These are phyloP conservation scores for Globisporangium solare DNA, from an alignment of 352 stramenopile species.

Conservation along the genomic window DNA sequence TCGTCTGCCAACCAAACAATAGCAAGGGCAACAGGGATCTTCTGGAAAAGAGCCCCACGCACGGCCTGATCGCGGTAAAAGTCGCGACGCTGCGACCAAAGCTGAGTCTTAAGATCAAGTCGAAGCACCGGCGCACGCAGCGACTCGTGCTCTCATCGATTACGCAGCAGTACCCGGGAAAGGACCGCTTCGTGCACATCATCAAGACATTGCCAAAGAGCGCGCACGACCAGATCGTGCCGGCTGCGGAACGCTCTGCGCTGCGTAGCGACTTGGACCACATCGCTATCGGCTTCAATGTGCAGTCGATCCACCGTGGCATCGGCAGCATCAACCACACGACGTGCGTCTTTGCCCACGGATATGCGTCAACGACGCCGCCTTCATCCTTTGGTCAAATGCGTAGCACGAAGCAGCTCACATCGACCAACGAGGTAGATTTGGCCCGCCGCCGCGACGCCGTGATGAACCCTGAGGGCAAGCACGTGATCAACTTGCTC, in stretches of 20 bases:
- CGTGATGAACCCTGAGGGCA: constrained; percentile 58
- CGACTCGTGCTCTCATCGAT: constrained; percentile 29
- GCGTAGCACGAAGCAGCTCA: constrained; percentile 1
- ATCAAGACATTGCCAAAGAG: constrained; percentile 61
- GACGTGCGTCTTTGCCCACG: constrained; percentile 50
- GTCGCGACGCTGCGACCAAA: too few relatives aligned
- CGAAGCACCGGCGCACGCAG: too few relatives aligned
- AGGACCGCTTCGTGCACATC: constrained; percentile 46
- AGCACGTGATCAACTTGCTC: constrained; percentile 51
- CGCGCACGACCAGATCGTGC: constrained; percentile 47
- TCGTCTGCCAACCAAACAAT: background rate
- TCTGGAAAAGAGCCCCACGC: too few relatives aligned
- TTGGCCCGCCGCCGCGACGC: constrained; percentile 31
- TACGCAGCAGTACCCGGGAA: constrained; percentile 37
- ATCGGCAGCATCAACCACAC: constrained; percentile 25
- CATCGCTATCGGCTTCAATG: constrained; percentile 52
- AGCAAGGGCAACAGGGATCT: background rate
- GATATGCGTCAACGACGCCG: constrained; percentile 46
- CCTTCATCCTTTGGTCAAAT: constrained; percentile 27
- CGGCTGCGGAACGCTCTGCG: constrained; percentile 41
- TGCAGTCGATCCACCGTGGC: constrained; percentile 31
- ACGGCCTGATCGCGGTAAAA: too few relatives aligned
- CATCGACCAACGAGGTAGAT: constrained; percentile 17
- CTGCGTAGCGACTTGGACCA: constrained; percentile 54
- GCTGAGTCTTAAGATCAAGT: too few relatives aligned